Evolutionary conservation across 306 rosid species (phyloP).

Genomic region (Senna tora): DNA sequence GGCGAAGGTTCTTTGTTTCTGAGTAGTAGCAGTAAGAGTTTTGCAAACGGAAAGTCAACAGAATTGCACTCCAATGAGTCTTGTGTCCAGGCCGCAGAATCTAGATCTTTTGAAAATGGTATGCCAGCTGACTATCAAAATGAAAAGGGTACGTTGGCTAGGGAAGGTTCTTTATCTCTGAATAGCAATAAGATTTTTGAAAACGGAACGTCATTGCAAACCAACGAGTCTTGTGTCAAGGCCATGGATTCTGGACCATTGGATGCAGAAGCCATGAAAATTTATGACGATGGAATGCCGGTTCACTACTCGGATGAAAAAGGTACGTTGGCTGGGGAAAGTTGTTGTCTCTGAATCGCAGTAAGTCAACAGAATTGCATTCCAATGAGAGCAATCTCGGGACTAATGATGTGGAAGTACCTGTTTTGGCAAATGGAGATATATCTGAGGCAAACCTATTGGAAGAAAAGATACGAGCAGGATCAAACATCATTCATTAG

Average conservation of each 20-base stretch:
- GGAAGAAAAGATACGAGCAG: conserved; percentile 37
- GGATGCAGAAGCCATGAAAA: conserved; percentile 37
- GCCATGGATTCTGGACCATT: conserved; percentile 25
- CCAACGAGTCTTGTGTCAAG: conserved; percentile 19
- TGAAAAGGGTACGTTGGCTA: conserved; percentile 38
- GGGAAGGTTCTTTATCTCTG: conserved; percentile 36
- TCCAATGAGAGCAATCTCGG: conserved; percentile 37
- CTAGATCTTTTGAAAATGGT: conserved; percentile 32
- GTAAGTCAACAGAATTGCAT: conserved; percentile 23
- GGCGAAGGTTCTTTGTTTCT: conserved; percentile 39
- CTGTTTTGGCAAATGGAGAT: conserved; percentile 31
- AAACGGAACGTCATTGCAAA: conserved; percentile 34
- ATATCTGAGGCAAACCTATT: conserved; percentile 21
- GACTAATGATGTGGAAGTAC: conserved; percentile 24
- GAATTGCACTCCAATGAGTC: conserved; percentile 29
- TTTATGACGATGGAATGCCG: conserved; percentile 31
- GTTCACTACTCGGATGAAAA: conserved; percentile 34
- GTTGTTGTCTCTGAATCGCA: conserved; percentile 19
- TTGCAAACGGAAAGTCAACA: conserved; percentile 40
- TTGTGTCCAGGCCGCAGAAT: conserved; percentile 23
- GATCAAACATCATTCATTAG: conserved; percentile 20
- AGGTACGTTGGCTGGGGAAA: conserved; percentile 39
- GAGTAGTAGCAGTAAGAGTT: conserved; percentile 18
- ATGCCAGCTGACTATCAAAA: conserved; percentile 23
- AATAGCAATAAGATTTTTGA: conserved; percentile 26